A percentile compares a stretch with the other conserved stretches of the same genome.
phyloP scores from a whole-genome alignment of 2,329 filamentous ascomycete species.

The Aspergillus intermedius region DNA sequence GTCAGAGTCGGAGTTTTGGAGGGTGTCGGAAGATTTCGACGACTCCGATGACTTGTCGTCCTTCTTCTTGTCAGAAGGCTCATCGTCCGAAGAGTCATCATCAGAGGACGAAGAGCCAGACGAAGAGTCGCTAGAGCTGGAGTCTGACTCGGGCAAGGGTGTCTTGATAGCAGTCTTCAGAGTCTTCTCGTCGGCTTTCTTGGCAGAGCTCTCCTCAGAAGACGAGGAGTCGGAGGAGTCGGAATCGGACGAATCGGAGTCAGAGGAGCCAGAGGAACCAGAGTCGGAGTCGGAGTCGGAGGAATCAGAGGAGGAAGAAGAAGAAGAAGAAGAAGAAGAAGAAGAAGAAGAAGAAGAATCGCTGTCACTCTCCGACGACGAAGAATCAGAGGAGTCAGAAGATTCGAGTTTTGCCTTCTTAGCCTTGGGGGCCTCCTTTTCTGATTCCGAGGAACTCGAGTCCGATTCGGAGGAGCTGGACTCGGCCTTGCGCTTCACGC shows the following conservation, averaged over 20 bases:
- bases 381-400: conserved; percentile 6
- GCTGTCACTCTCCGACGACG: too few relatives aligned
- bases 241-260: conserved; percentile 24
- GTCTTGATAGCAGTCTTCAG: conserved; percentile 31
- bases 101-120: conserved; percentile 1
- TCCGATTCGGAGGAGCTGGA: conserved; percentile 33
- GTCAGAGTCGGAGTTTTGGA: conserved; percentile 22
- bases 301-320: conserved; percentile 8
- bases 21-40: conserved; percentile 22
- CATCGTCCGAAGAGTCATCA: conserved; percentile 16
- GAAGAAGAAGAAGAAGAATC: conserved; percentile 13
- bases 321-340: conserved; percentile 28
- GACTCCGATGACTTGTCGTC: conserved; percentile 12
- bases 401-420: conserved; percentile 48
- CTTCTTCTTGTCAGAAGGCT: conserved; percentile 22
- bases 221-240: conserved; percentile 19
- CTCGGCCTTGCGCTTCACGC: conserved; percentile 55
- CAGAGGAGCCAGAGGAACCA: conserved; percentile 36
- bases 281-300: conserved; percentile 32
- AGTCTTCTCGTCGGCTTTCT: conserved; percentile 21
- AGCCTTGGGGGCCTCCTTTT: conserved; percentile 42
- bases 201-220: conserved; percentile 19
- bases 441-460: conserved; percentile 37
- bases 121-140: conserved; percentile 19
- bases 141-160: conserved; percentile 29